Evolutionary conservation across 2,329 filamentous ascomycete genomes (phyloP), one percentile per base, ranked within the genome.

Genomic region (Trichocomaceae sp.): DNA sequence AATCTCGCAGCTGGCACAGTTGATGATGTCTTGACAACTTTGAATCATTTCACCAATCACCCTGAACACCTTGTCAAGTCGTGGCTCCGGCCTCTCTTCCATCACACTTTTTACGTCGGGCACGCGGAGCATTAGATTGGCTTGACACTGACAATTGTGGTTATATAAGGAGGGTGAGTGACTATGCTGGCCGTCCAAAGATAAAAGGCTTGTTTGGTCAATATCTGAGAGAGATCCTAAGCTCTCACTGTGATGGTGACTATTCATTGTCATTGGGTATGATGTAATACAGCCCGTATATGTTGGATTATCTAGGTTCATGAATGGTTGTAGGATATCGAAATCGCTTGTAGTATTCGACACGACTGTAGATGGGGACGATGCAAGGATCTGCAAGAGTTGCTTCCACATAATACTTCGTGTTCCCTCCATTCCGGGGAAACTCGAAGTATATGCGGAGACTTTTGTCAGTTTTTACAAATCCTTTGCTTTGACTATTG

Each of bases 51-150:
- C 56, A 7, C 53, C 53, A 2, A 53, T 56, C 35, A 58, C 46
- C 9, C 50, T 58, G 47, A 58, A 58, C 29, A 58, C 55, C 15
- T 46, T 50, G 50, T 58, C 56, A 9, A 58, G 54, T 12, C 50
- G 49, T 17, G 39, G 39, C 17, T 42, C 39, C 8, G 39, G 39
- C 5, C 19, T 49, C 35, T 56, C 49, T 26, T 46, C 48, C 26
- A 56, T 56, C 15, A 47, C 54, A 26, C 45, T 19, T 50, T 58
- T 53, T 9, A 58, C 20, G 6, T 54, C 52, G 20, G 56, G 56
- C 17, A 58, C 26, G 10, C 53, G 49, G 17, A 42, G 39, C 56
- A 58, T 58, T 26, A 26, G 15, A 20, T 22, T 47, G 45, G 22
- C 45, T 12, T 51, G 22, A n/a, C 42, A 33, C 2, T 45, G 23